These are phyloP conservation scores for Agarophyton chilense DNA, from an alignment of 23 red algal species.

Conservation along the genomic window DNA sequence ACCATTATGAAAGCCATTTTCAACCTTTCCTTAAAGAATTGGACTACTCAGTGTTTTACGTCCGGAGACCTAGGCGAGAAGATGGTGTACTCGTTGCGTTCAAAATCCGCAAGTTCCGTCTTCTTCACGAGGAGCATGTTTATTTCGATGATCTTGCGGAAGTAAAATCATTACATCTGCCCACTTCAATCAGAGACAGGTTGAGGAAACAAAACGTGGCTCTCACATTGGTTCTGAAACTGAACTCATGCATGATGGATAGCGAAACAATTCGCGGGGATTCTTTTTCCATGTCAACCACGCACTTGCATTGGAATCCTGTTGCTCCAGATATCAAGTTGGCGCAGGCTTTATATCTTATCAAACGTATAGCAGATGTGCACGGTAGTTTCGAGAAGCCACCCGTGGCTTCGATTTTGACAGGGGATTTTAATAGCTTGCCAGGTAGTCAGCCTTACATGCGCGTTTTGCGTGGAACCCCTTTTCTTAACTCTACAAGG, in stretches of 20 bases:
- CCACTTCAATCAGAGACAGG: background rate
- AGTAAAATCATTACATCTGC: background rate
- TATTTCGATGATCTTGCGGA: constrained; percentile 49
- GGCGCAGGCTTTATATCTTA: constrained; percentile 27
- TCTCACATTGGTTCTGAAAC: constrained; percentile 10
- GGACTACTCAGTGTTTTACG: constrained; percentile 9
- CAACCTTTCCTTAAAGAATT: constrained; percentile 12
- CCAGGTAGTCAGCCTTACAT: constrained; percentile 9
- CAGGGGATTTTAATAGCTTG: constrained; percentile 43
- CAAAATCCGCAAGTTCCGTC: constrained; percentile 25
- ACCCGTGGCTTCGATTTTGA: constrained; percentile 34
- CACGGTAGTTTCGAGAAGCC: background rate
- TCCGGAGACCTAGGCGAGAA: constrained; percentile 27
- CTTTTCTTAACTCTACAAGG: background rate
- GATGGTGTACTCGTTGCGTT: constrained; percentile 44
- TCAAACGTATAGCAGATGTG: constrained; percentile 9
- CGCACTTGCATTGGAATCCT: constrained; percentile 56
- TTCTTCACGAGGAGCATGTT: constrained; percentile 9
- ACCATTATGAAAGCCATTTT: constrained; percentile 44
- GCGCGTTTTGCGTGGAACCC: background rate
- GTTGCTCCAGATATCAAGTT: constrained; percentile 30
- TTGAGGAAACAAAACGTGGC: constrained; percentile 41
- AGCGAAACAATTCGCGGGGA: background rate
- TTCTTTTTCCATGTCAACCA: constrained; percentile 18
- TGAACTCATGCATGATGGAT: background rate